These are phyloP conservation scores for Vigna reflexopilosa DNA, from an alignment of 306 rosid species.

Conservation along the genomic window DNA sequence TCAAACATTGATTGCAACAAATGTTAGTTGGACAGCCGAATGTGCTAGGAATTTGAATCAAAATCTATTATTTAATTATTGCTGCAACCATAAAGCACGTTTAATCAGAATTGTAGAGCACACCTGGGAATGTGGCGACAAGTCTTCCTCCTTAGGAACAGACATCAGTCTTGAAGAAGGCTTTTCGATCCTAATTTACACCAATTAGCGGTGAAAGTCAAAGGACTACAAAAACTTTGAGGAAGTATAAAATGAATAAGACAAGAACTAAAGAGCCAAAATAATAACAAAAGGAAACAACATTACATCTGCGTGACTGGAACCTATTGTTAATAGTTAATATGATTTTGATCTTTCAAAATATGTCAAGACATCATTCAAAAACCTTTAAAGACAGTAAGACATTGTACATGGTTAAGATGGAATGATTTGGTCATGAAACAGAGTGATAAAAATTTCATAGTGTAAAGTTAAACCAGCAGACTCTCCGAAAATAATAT, in stretches of 20 bases:
- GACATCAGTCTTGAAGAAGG: constrained; percentile 58
- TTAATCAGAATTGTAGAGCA: constrained; percentile 34
- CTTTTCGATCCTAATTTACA: constrained; percentile 39
- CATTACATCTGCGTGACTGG: background rate
- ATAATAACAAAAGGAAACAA: constrained; percentile 24
- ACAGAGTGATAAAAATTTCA: constrained; percentile 20
- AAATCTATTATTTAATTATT: constrained; percentile 28
- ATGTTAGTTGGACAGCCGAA: constrained; percentile 22
- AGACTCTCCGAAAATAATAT: constrained; percentile 20
- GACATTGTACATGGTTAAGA: constrained; percentile 23
- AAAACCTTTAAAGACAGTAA: background rate
- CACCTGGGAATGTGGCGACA: constrained; percentile 74
- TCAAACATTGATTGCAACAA: constrained; percentile 25
- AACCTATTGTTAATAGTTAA: constrained; percentile 19
- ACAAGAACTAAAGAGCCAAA: constrained; percentile 20
- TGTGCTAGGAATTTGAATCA: constrained; percentile 14
- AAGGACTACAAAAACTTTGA: constrained; percentile 33
- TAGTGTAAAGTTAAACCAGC: constrained; percentile 12
- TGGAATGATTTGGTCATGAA: background rate
- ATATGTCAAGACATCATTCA: constrained; percentile 2
- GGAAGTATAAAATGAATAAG: background rate
- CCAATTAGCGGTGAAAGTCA: constrained; percentile 40
- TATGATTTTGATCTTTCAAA: constrained; percentile 27
- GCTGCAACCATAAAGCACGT: constrained; percentile 2
- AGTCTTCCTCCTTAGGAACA: constrained; percentile 65